phyloP scores from a whole-genome alignment of 805 yeast genomes.

The Cyberlindnera meyerae region DNA sequence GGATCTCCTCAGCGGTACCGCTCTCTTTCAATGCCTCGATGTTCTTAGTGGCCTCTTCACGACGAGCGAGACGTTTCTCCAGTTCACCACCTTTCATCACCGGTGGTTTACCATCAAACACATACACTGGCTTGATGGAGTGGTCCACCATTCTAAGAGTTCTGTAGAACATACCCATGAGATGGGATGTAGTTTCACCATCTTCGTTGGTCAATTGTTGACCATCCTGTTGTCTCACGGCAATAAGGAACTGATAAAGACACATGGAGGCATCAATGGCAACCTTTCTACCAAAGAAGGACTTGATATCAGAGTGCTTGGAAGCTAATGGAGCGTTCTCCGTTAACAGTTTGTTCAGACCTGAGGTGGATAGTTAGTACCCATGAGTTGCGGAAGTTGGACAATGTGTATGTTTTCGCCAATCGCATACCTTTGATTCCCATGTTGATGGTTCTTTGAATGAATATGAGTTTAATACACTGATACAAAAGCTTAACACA shows the following conservation, averaged over 20 bases:
- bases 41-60: slow-evolving; percentile 78
- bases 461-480: too few species aligned
- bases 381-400: too few species aligned
- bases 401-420: too few species aligned
- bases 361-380: slow-evolving; percentile 31
- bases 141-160: slow-evolving; percentile 84
- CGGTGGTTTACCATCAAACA: slow-evolving; percentile 98
- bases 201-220: slow-evolving; percentile 79
- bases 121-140: slow-evolving; percentile 95
- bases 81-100: slow-evolving; percentile 88
- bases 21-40: slow-evolving; percentile 74
- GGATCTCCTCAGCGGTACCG: slow-evolving; percentile 72
- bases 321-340: slow-evolving; percentile 89
- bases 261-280: slow-evolving; percentile 97
- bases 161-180: slow-evolving; percentile 95
- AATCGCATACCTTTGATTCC: slow-evolving; percentile 47
- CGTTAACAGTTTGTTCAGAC: slow-evolving; percentile 78
- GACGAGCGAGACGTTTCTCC: slow-evolving; percentile 72
- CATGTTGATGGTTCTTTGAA: slow-evolving; percentile 27
- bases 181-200: slow-evolving; percentile 91
- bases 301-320: slow-evolving; percentile 72
- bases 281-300: slow-evolving; percentile 90
- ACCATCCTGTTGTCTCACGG: slow-evolving; percentile 97
- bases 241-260: slow-evolving; percentile 89
- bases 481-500: too few species aligned